Conservation (phyloP, 345 rosid species). For the Capsella bursapastoris region DNA sequence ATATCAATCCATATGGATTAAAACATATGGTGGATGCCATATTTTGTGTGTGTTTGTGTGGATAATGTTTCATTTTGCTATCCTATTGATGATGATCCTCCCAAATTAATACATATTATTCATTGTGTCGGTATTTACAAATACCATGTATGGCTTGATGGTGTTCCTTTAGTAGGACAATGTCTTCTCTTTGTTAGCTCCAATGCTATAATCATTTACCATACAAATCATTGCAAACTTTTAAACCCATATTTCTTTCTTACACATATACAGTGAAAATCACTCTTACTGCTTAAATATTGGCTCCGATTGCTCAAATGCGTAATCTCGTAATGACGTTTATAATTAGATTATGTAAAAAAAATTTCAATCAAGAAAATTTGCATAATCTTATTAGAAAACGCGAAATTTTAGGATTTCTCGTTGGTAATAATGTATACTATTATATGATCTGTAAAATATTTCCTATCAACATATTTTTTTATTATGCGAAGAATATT, state of each 20-base stretch:
- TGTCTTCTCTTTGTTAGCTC: background rate
- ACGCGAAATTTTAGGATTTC: too few species aligned
- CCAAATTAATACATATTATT: background rate
- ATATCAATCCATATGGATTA: background rate
- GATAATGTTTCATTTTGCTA: background rate
- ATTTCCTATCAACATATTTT: too few species aligned
- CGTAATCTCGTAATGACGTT: too few species aligned
- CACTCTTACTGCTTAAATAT: background rate
- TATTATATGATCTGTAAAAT: too few species aligned
- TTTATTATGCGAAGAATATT: too few species aligned
- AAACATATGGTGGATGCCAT: background rate
- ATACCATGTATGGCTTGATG: background rate
- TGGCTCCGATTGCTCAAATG: too few species aligned
- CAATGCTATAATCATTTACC: background rate
- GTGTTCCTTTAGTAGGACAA: background rate
- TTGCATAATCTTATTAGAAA: too few species aligned
- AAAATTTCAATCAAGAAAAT: too few species aligned
- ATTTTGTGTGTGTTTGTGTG: too few species aligned
- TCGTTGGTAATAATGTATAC: too few species aligned
- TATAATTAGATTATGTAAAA: too few species aligned
- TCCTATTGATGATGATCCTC: background rate
- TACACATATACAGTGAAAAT: background rate
- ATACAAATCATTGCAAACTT: background rate
- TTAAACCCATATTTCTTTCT: background rate
- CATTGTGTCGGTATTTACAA: background rate